A percentile compares a stretch with the other conserved stretches of the same genome.
Conservation (phyloP, 139 green algal genomes). For the Edaphochlamys debaryana region DNA sequence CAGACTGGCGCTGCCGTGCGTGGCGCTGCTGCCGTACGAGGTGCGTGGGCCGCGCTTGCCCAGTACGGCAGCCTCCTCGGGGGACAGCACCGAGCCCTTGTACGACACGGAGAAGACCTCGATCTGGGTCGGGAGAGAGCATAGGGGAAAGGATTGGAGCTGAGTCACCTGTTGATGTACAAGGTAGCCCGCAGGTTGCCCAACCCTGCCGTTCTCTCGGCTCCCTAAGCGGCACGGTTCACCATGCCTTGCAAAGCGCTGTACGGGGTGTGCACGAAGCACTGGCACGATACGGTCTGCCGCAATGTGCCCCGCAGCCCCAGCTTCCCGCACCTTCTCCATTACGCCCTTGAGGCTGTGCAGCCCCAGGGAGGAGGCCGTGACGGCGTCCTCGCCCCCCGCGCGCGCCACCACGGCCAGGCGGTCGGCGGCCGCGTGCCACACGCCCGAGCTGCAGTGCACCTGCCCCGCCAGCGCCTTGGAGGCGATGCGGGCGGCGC, state of each 20-base stretch:
- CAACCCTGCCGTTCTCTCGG: no score
- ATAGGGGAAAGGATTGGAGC: no score
- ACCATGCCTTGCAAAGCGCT: no score
- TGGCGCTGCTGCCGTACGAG: no score
- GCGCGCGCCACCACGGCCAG: not conserved
- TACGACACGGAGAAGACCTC: slow-evolving; percentile 29
- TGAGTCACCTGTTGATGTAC: no score
- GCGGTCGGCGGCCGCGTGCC: slow-evolving; percentile 4
- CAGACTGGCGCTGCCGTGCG: not conserved
- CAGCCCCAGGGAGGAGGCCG: slow-evolving; percentile 3
- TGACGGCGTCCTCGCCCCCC: slow-evolving; percentile 15
- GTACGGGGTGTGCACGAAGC: no score
- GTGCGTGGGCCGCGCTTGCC: not conserved
- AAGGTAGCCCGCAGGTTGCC: no score
- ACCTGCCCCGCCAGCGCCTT: slow-evolving; percentile 9
- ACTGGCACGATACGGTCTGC: no score
- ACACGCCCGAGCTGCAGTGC: slow-evolving; percentile 17
- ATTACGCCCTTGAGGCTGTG: slow-evolving; percentile 25
- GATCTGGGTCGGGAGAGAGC: not conserved
- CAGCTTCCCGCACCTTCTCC: slow-evolving; percentile 5
- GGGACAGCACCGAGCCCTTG: slow-evolving; percentile 5
- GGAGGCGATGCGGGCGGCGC: slow-evolving; percentile 25
- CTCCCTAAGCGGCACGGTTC: no score
- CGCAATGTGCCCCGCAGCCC: no score
- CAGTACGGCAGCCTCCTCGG: slow-evolving; percentile 17